Base-by-base conservation (phyloP, 495 filamentous ascomycete species). In the Xanthoparmelia taractica region DNA sequence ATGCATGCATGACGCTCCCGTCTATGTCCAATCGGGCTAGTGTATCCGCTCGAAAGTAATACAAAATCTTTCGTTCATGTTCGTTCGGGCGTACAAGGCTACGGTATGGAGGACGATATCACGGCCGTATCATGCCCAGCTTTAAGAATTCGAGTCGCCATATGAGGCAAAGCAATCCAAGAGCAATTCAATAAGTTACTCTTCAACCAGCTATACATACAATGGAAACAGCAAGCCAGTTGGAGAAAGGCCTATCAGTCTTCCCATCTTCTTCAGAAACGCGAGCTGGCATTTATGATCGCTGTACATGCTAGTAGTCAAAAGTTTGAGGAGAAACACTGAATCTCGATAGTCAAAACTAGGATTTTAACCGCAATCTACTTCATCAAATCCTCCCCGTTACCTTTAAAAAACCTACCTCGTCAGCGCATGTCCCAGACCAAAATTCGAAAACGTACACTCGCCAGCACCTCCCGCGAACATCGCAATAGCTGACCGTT, bases 371-470 rank as follows among this genome's bases (percentile, higher is more conserved):
- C 50, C 4, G 29, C 29, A 31, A 5, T 33, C 8, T 13, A 8
- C 8, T 13, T 15, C 4, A 0, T 52, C 6, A 31, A 8, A 12
- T 29, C 34, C 40, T 7, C 23, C 4, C 33, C 6, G 4, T 8
- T 25, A 10, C 11, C n/a, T 37, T 34, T 31, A 27, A 37, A 15
- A 50, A 11, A 29, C 31, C 33, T 27, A 34, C 7, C 40, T 40
- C 48, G 33, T 18, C 34, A 40, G 0, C 52, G 41, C 52, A 57
- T 65, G 59, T 58, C 36, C 0, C 34, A 37, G 33, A 58, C 56
- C n/a, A 61, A 23, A 48, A 37, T 68, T 4, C 50, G 47, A n/a
- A 66, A 65, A 57, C 66, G 65, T 68, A 34, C 34, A 13, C 55
- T 60, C 31, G 2, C 4, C 8, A n/a, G 0, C 12, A n/a, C 2